phyloP scores from a whole-genome alignment of 2,329 filamentous ascomycete species.

The Clarireedia monteithiana region DNA sequence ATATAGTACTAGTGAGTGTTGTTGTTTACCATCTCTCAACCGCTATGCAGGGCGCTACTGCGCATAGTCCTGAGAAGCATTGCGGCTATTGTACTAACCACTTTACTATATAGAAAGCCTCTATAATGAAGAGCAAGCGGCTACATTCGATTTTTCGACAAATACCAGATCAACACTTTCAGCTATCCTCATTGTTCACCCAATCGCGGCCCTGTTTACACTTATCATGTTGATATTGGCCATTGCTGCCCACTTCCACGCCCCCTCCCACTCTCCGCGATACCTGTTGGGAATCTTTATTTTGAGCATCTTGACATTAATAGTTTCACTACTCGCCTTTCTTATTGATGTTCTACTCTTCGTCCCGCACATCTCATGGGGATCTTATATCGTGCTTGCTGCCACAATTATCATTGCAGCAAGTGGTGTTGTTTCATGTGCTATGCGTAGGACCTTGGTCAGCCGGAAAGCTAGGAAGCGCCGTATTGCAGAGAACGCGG shows the following conservation, averaged over 20 bases:
- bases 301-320: constrained; percentile 74
- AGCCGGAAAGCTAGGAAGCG: constrained; percentile 89
- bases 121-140: constrained; percentile 20
- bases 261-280: constrained; percentile 79
- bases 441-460: constrained; percentile 87
- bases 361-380: constrained; percentile 88
- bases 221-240: constrained; percentile 79
- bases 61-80: not conserved
- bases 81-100: not conserved
- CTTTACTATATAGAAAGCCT: constrained; percentile 17
- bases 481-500: constrained; percentile 85
- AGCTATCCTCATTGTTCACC: constrained; percentile 84
- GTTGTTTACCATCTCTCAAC: not conserved
- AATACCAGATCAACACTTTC: constrained; percentile 60
- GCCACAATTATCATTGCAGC: constrained; percentile 79
- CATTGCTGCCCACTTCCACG: constrained; percentile 74
- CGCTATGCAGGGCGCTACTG: not conserved
- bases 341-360: constrained; percentile 91
- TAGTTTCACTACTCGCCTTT: constrained; percentile 80
- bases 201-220: constrained; percentile 78
- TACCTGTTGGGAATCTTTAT: constrained; percentile 83
- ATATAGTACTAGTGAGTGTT: constrained; percentile 65
- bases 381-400: constrained; percentile 85
- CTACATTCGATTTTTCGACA: constrained; percentile 48
- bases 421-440: constrained; percentile 80